Evolutionary conservation across 805 yeast species (phyloP).

Genomic region (Yamadazyma phyllophila): DNA sequence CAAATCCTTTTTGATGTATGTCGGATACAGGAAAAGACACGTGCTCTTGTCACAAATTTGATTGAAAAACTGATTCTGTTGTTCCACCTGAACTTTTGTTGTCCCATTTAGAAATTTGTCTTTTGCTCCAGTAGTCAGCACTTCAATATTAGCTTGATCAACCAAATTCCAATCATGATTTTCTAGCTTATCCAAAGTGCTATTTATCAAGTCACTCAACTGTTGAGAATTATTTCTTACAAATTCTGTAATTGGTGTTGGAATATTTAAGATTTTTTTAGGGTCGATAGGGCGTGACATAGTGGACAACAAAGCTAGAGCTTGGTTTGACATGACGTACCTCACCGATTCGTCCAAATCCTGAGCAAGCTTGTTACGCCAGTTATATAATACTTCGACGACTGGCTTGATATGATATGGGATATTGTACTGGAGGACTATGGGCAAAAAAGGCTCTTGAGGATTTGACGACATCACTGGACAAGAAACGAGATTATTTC

Average conservation of each 20-base stretch:
- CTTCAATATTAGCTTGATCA: conserved; percentile 21
- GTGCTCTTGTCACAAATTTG: not conserved
- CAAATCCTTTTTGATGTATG: conserved; percentile 1
- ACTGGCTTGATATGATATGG: conserved; percentile 52
- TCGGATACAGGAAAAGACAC: conserved; percentile 10
- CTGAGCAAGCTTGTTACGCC: conserved; percentile 84
- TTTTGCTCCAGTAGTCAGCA: too few species aligned
- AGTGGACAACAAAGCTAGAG: conserved; percentile 60
- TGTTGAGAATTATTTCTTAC: conserved; percentile 58
- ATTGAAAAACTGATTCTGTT: not conserved
- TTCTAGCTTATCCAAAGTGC: conserved; percentile 31
- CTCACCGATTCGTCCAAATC: conserved; percentile 79
- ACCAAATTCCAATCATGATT: conserved; percentile 38
- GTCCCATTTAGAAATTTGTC: not conserved
- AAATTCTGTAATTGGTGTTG: conserved; percentile 47
- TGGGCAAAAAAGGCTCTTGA: conserved; percentile 62
- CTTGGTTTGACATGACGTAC: conserved; percentile 79
- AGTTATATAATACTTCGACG: conserved; percentile 60
- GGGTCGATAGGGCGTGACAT: conserved; percentile 54
- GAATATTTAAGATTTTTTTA: conserved; percentile 50
- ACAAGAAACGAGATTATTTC: conserved; percentile 38
- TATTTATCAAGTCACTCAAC: conserved; percentile 56
- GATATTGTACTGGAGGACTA: conserved; percentile 66
- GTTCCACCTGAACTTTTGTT: not conserved
- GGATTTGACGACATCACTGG: conserved; percentile 47